Conservation (phyloP, 148 eudicot genomes). For the Rhododendron vialii region DNA sequence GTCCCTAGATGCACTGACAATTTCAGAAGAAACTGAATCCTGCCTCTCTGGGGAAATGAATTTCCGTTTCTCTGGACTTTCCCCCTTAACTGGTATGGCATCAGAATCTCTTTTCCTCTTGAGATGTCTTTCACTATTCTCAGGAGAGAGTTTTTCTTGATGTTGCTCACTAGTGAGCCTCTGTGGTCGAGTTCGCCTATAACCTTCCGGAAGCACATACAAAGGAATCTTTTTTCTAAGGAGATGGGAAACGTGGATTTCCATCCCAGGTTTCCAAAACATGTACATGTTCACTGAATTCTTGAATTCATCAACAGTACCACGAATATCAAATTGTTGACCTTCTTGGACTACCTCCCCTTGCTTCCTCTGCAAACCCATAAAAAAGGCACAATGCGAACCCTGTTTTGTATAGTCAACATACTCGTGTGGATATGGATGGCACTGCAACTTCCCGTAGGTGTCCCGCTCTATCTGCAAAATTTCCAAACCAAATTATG, state of each 20-base stretch:
- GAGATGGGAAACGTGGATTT: conserved; percentile 63
- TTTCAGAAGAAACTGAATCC: conserved; percentile 48
- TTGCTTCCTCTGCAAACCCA: conserved; percentile 80
- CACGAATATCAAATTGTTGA: conserved; percentile 76
- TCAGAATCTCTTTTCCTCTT: conserved; percentile 41
- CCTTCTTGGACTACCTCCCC: conserved; percentile 71
- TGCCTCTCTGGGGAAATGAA: conserved; percentile 31
- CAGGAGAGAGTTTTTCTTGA: conserved; percentile 18
- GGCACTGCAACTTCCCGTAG: conserved; percentile 76
- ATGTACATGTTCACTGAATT: conserved; percentile 50
- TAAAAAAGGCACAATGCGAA: conserved; percentile 67
- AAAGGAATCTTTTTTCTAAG: conserved; percentile 63
- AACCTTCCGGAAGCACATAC: conserved; percentile 60
- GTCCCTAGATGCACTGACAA: conserved; percentile 13
- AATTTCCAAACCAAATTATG: not conserved
- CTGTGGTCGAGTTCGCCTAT: conserved; percentile 35
- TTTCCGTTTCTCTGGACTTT: conserved; percentile 31
- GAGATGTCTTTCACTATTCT: conserved; percentile 21
- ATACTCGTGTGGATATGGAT: conserved; percentile 71
- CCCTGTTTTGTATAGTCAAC: conserved; percentile 54
- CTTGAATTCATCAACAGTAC: conserved; percentile 70
- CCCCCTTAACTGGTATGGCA: conserved; percentile 13
- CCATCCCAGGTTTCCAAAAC: conserved; percentile 88
- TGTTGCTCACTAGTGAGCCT: conserved; percentile 30
- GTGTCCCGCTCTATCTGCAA: conserved; percentile 91